Conservation (phyloP, 805 yeast species). For the Candida nitratophila region DNA sequence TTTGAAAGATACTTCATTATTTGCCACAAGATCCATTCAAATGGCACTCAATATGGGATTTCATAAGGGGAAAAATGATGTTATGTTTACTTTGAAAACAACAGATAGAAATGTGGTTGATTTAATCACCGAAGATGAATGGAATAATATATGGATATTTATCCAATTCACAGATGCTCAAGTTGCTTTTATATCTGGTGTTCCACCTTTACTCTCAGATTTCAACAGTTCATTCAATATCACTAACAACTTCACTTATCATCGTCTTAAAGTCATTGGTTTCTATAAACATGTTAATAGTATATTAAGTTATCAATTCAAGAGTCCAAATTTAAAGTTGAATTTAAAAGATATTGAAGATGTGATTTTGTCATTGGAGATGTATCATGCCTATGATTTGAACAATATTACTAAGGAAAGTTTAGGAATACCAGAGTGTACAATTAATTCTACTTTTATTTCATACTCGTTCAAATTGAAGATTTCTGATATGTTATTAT, state of each 20-base stretch:
- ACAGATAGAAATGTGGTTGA: constrained; percentile 3
- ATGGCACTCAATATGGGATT: constrained; percentile 18
- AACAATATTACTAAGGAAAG: background rate
- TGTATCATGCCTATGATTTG: constrained; percentile 3
- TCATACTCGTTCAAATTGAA: constrained; percentile 6
- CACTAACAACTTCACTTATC: constrained; percentile 2
- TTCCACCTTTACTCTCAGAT: constrained; percentile 9
- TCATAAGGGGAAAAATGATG: constrained; percentile 6
- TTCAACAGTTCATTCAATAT: background rate
- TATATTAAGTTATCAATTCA: constrained; percentile 2
- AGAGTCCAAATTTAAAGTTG: background rate
- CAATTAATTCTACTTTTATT: background rate
- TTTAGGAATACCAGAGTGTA: background rate
- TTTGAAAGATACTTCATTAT: constrained; percentile 10
- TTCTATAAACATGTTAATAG: constrained; percentile 8
- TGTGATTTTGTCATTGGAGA: constrained; percentile 12
- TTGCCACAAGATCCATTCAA: constrained; percentile 11
- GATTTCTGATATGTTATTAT: constrained; percentile 12
- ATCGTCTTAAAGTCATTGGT: constrained; percentile 2
- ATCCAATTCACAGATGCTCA: constrained; percentile 17
- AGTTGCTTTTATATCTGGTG: constrained; percentile 15
- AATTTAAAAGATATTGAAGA: constrained; percentile 12
- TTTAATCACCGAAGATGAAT: constrained; percentile 10
- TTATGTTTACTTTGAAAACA: background rate
- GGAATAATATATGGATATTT: constrained; percentile 11